A percentile compares a stretch with the other conserved stretches of the same genome.
Evolutionary conservation across 2,329 filamentous ascomycete genomes (phyloP).

Genomic region (Alternaria consortialis): DNA sequence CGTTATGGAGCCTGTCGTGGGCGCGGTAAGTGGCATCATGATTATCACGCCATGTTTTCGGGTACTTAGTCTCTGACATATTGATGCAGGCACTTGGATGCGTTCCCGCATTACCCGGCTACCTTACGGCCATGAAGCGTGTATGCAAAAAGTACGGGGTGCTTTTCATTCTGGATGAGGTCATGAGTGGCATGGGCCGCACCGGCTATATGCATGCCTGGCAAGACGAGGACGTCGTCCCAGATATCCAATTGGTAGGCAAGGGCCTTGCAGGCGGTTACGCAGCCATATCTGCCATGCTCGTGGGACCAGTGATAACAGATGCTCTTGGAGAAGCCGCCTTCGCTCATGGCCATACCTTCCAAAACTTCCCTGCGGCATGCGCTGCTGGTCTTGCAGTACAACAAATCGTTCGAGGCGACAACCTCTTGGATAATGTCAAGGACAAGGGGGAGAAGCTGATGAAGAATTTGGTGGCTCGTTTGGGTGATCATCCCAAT

Average conservation of each 20-base stretch:
- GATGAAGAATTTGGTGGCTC: conserved; percentile 54
- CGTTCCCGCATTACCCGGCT: conserved; percentile 71
- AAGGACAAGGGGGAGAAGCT: conserved; percentile 62
- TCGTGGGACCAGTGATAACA: conserved; percentile 64
- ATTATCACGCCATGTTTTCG: neutral
- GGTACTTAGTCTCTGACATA: neutral
- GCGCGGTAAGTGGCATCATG: conserved; percentile 64
- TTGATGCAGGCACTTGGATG: conserved; percentile 69
- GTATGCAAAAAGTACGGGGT: conserved; percentile 77
- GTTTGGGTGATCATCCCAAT: conserved; percentile 56
- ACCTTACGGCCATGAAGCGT: conserved; percentile 72
- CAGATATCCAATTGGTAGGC: conserved; percentile 72
- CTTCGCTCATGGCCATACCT: conserved; percentile 70
- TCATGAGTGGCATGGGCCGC: conserved; percentile 74
- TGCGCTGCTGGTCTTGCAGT: conserved; percentile 71
- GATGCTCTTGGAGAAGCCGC: conserved; percentile 57
- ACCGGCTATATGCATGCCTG: conserved; percentile 69
- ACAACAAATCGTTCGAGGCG: conserved; percentile 65
- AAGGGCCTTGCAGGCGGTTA: conserved; percentile 74
- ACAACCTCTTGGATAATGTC: conserved; percentile 68
- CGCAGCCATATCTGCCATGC: conserved; percentile 67
- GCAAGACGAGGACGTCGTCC: conserved; percentile 66
- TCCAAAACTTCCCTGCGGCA: conserved; percentile 67
- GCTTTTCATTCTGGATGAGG: conserved; percentile 80
- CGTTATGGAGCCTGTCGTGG: conserved; percentile 76